These are phyloP conservation scores for Leccinum variicolor DNA, from an alignment of 768 basidiomycete species.

Conservation along the genomic window DNA sequence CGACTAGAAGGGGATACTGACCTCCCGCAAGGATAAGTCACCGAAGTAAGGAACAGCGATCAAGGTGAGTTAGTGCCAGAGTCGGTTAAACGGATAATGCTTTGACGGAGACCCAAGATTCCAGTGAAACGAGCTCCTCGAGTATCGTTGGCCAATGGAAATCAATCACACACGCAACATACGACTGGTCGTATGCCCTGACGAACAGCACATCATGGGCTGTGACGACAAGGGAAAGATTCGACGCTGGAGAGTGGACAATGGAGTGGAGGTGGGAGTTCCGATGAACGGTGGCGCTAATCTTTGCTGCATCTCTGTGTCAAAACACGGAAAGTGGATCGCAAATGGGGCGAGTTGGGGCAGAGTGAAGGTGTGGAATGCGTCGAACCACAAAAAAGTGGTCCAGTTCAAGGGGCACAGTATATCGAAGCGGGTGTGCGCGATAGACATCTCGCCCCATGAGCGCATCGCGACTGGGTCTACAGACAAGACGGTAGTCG, in stretches of 20 bases:
- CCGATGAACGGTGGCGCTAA: not conserved
- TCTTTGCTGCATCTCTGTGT: not conserved
- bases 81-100: not conserved
- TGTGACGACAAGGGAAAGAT: not conserved
- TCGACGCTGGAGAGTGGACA: not conserved
- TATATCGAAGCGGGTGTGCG: not conserved
- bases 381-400: not conserved
- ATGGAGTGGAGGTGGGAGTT: not conserved
- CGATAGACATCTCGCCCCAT: not conserved
- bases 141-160: not conserved
- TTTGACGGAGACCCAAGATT: not conserved
- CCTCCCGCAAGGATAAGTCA: not conserved
- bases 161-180: not conserved
- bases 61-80: not conserved
- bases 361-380: not conserved
- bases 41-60: no score
- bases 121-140: not conserved
- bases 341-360: not conserved
- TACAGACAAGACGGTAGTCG: not conserved
- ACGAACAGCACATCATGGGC: not conserved
- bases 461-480: not conserved
- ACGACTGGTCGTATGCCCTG: no score
- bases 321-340: not conserved
- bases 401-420: not conserved
- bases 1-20: not conserved